Evolutionary conservation across 179 eudicot species (phyloP).

Genomic region (Silene coronaria): DNA sequence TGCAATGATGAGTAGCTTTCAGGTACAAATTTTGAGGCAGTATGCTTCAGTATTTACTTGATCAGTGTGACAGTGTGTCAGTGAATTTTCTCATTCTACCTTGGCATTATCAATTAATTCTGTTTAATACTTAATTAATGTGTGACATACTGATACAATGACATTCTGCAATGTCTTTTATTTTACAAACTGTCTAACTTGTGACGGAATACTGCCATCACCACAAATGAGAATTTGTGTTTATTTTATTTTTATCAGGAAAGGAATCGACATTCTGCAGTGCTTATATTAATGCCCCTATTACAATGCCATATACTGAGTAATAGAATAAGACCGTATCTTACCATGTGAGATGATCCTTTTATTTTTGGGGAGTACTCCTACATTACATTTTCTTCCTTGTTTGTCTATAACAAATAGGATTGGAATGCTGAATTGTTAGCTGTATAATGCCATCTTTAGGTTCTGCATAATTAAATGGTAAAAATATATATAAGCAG

Average conservation of each 20-base stretch:
- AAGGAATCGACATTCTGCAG: slow-evolving; percentile 7
- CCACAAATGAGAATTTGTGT: too few species aligned
- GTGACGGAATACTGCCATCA: too few species aligned
- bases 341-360: too few species aligned
- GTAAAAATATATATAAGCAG: too few species aligned
- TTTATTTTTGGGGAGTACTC: too few species aligned
- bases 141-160: slow-evolving; percentile 13
- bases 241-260: neutral
- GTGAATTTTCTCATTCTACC: slow-evolving; percentile 19
- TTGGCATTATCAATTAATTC: slow-evolving; percentile 9
- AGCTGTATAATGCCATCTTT: too few species aligned
- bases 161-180: slow-evolving; percentile 8
- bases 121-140: neutral
- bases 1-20: neutral
- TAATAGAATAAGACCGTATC: too few species aligned
- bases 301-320: too few species aligned
- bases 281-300: neutral
- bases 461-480: too few species aligned
- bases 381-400: neutral
- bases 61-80: slow-evolving; percentile 23
- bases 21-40: slow-evolving; percentile 19
- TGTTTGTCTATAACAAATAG: neutral
- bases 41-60: slow-evolving; percentile 4
- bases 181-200: too few species aligned
- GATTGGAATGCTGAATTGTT: neutral